These are phyloP conservation scores for Eucalyptus pauciflora DNA, from an alignment of 345 rosid genomes.

Conservation along the genomic window DNA sequence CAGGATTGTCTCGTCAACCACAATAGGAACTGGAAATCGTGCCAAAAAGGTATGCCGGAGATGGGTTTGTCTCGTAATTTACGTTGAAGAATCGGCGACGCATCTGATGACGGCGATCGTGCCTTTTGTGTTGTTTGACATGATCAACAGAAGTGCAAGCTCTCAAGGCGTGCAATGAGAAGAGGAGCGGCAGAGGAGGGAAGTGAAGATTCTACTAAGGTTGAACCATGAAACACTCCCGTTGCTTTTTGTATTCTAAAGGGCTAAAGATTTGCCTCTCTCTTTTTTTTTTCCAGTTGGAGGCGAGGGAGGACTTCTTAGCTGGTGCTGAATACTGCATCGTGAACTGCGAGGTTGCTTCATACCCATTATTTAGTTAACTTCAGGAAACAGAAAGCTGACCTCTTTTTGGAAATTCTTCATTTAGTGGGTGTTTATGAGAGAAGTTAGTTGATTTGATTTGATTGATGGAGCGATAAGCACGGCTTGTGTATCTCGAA, in stretches of 20 bases:
- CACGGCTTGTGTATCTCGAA: not conserved
- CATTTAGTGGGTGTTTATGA: not conserved
- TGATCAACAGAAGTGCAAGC: constrained; percentile 39
- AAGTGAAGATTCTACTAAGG: not conserved
- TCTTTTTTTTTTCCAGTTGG: not conserved
- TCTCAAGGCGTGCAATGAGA: constrained; percentile 45
- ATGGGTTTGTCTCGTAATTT: not conserved
- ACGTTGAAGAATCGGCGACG: not conserved
- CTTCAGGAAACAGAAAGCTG: not conserved
- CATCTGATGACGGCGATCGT: not conserved
- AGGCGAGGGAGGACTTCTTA: not conserved
- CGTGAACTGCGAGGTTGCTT: not conserved
- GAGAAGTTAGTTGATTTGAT: not conserved
- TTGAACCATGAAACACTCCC: not conserved
- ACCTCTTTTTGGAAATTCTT: not conserved
- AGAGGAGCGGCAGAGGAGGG: constrained; percentile 12
- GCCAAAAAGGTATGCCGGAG: constrained; percentile 52
- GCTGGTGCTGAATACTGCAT: not conserved
- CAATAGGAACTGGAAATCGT: constrained; percentile 79
- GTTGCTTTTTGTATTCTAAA: not conserved
- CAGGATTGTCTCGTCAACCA: constrained; percentile 72
- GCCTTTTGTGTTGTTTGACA: not conserved
- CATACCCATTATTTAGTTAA: rapidly evolving
- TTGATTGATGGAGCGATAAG: not conserved
- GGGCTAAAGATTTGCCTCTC: not conserved